Evolutionary conservation across 352 stramenopile genomes (phyloP), one percentile per base, ranked within the genome.

Genomic region (Phytophthora sansomeana): DNA sequence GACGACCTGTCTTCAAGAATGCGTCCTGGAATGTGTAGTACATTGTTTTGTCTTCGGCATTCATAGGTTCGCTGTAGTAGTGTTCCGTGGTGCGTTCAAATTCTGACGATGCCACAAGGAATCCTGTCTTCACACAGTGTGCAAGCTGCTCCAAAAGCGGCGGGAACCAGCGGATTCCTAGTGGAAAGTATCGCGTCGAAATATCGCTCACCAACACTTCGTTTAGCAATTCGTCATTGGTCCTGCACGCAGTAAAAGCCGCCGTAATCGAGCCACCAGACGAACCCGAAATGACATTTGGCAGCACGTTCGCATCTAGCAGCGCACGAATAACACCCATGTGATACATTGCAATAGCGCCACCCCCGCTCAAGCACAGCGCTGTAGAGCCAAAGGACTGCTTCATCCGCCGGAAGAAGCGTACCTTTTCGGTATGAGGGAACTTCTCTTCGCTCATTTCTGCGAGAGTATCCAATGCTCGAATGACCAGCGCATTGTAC

Each of bases 291-390:
- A 98, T 93, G 6, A 98, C 93, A 56, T 97, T 94, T 16, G 97
- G 95, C 35, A 98, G 76, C 8, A 97, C 32, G 38, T 93, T 84
- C 0, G 82, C 84, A 24, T 98, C 85, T 3, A 98, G 67, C 7
- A 98, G 69, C 9, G 92, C 92, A 17, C 85, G 82, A 10, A 98
- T 90, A 9, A 97, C 91, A 28, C 96, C 96, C 62, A 98, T 85
- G 78, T 98, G 96, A 64, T 98, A 98, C 93, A 99, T 98, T 1
- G 91, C 88, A 59, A 92, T 96, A 59, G 64, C 87, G n/a, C 95
- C 94, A 14, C 95, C 96, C 43, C 95, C 96, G 11, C 83, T 96
- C 8, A 98, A 74, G 76, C 95, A 98, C 13, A 99, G 70, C 13
- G 93, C 95, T 5, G 94, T 97, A 6, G 85, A 83, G 0, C 95